Evolutionary conservation across 148 eudicot genomes (phyloP), one percentile per base, ranked within the genome.

Genomic region (Camellia lanceoleosa): DNA sequence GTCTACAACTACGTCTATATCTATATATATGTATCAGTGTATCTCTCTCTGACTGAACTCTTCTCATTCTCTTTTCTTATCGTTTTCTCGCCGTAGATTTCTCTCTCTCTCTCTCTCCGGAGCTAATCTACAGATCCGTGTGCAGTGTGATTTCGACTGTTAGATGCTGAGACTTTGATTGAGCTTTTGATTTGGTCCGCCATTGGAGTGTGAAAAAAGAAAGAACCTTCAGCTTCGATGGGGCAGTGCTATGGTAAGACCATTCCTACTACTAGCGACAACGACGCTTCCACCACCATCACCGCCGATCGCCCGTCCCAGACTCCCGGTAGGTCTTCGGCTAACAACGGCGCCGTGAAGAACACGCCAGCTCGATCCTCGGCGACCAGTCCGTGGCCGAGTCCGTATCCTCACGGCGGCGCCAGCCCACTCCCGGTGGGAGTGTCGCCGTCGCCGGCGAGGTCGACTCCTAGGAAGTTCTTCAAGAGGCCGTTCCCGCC

Each of bases 241-340:
- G 95, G 95, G 60, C 95, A 92, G 93, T 92, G 95, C 72, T 90
- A 89, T 78, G 95, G 93, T 30, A 86, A 81, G 80, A 84, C 97
- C 84, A 83, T 77, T 16, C 89, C 84, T 80, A 76, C 84, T 80
- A 76, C 85, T 67, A 89, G 89, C 80, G 78, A 61, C 75, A 89
- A 81, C 23, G 43, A 79, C 44, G 81, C 84, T 7, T 4, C 52
- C 52, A 49, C 52, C 52, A 49, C 85, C 38, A 66, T 79, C 5
- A 38, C 70, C 78, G 49, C 74, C 66, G 60, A 82, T 54, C 76
- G 67, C 5, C 83, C 83, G 18, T 88, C 88, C 14, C 89, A 85
- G 42, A 88, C 92, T 11, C 92, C 92, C 13, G 80, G 80, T 3
- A 87, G 91, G 67, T 68, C 86, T 4, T 84, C 92, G 13, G 87